Conservation (phyloP, 1,139 yeast genomes). For the Diutina ranongensis region DNA sequence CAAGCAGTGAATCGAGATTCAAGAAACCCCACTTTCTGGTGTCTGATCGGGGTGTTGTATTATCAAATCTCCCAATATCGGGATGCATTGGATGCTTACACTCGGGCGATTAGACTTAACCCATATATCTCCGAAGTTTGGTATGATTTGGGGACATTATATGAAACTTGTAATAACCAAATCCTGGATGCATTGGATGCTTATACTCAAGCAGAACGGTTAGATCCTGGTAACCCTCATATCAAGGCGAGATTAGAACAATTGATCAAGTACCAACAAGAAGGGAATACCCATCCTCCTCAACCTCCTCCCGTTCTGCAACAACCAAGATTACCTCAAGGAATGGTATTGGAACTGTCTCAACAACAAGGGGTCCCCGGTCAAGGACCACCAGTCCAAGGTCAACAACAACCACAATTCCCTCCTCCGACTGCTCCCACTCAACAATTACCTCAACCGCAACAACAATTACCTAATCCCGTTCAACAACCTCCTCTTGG, state of each 20-base stretch:
- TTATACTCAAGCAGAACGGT: constrained; percentile 87
- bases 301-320: constrained; percentile 59
- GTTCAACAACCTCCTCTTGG: constrained; percentile 16
- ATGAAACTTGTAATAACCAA: constrained; percentile 95
- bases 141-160: constrained; percentile 94
- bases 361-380: constrained; percentile 18
- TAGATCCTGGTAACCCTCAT: constrained; percentile 91
- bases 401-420: constrained; percentile 8
- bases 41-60: constrained; percentile 93
- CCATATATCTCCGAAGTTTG: constrained; percentile 96
- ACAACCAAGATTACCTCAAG: constrained; percentile 46
- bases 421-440: constrained; percentile 8
- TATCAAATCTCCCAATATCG: constrained; percentile 93
- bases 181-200: constrained; percentile 93
- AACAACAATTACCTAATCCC: constrained; percentile 14
- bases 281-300: constrained; percentile 55
- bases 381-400: constrained; percentile 8
- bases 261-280: constrained; percentile 63
- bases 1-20: constrained; percentile 97
- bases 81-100: constrained; percentile 95
- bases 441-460: constrained; percentile 8
- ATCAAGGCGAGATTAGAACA: constrained; percentile 88
- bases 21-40: constrained; percentile 97
- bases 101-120: constrained; percentile 88
- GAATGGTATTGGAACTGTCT: constrained; percentile 43